Base-by-base conservation (phyloP, 2,329 filamentous ascomycete species). In the Ascocoryne sarcoides region DNA sequence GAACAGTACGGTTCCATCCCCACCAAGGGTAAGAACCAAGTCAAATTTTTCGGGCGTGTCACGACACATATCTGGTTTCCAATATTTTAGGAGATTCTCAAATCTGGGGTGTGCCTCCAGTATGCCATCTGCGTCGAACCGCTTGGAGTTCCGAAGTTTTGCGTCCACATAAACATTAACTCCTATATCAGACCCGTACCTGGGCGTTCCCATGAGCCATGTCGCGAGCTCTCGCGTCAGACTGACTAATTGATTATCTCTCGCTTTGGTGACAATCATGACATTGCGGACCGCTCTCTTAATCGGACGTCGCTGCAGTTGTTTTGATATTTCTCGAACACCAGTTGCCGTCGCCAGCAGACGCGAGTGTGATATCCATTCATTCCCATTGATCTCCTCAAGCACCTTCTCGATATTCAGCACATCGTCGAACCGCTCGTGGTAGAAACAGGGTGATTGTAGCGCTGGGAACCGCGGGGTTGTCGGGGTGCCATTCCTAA, bases 111-210 rank as follows among this genome's bases (percentile, higher is more conserved):
- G 79, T 55, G 84, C 76, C 32, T 77, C 76, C 5, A 90, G 53
- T 40, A 98, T 71, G 20, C 78, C 76, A 3, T 77, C 65, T 2
- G 84, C 78, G 55, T 89, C 79, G 60, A 98, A 98, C 37, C 92
- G 84, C 61, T 86, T 89, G 4, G 88, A 94, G 54, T 79, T 79
- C 54, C 80, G 80, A 46, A 98, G 71, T 66, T 98, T 96, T 50
- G 88, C 84, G 62, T 98, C 92, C n/a, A 98, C 92, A 59, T 94
- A 96, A 49, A 98, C 92, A 55, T 90, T 95, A 39, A 98, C 84
- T 10, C 92, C 92, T n/a, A 92, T 61, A 47, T 92, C 81, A 39
- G 78, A 87, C 32, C 87, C 87, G 60, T 98, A 95, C 35, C 92
- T 79, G 10, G 92, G 88, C 2, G 88, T 95, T 46, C 75, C 76